These are phyloP conservation scores for Xylaria nigripes DNA, from an alignment of 495 filamentous ascomycete genomes.

Conservation along the genomic window DNA sequence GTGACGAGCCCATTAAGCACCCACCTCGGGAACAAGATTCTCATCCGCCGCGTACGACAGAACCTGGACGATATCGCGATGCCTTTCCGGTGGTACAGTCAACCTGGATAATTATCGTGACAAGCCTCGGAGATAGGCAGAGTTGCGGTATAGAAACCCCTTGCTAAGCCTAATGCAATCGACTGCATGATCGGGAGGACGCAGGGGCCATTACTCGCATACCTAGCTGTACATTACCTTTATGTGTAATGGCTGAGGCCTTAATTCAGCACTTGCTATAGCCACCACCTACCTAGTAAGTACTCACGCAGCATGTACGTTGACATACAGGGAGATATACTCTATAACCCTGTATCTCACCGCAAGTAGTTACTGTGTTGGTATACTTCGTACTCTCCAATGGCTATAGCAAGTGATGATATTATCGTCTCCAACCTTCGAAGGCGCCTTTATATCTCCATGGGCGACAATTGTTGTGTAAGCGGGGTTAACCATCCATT, in stretches of 20 bases:
- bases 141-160: constrained; percentile 2
- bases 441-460: no score
- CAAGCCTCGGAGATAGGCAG: background rate
- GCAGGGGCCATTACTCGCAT: constrained; percentile 12
- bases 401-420: no score
- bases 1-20: background rate
- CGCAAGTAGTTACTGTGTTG: no score
- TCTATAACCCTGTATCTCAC: no score
- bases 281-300: no score
- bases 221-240: background rate
- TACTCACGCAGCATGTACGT: no score
- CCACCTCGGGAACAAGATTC: background rate
- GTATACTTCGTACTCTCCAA: no score
- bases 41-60: background rate
- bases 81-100: background rate
- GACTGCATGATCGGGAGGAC: constrained; percentile 5
- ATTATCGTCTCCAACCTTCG: no score
- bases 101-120: constrained; percentile 8
- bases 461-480: background rate
- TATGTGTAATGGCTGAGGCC: no score
- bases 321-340: no score
- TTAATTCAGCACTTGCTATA: no score
- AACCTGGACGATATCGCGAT: background rate
- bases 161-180: constrained; percentile 3
- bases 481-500: background rate